phyloP scores from a whole-genome alignment of 768 basidiomycete species.

The Leccinum pellstonianum region DNA sequence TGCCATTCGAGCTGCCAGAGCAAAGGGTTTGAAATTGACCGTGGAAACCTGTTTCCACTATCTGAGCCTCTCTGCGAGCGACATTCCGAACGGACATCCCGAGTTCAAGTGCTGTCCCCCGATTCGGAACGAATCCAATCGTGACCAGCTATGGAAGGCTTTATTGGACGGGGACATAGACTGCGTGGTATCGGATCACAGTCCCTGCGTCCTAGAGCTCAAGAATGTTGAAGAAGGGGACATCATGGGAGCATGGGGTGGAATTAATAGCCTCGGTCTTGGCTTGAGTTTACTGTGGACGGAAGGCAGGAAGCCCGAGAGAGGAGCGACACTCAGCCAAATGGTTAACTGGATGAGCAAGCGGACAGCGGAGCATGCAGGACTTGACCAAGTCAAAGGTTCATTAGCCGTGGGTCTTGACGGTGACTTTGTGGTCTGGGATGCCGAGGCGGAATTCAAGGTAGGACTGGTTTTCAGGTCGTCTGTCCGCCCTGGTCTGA shows the following conservation, averaged over 20 bases:
- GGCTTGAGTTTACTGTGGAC: conserved; percentile 91
- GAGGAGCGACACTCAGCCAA: conserved; percentile 53
- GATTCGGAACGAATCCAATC: conserved; percentile 72
- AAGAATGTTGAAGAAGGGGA: conserved; percentile 78
- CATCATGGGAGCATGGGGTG: conserved; percentile 92
- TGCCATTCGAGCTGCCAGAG: conserved; percentile 65
- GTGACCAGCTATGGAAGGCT: conserved; percentile 78
- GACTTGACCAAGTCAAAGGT: conserved; percentile 70
- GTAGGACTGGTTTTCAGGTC: conserved; percentile 19
- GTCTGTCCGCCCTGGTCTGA: conserved; percentile 6
- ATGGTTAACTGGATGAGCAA: conserved; percentile 75
- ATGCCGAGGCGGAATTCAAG: conserved; percentile 52
- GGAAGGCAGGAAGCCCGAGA: conserved; percentile 56
- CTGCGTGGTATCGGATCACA: conserved; percentile 95
- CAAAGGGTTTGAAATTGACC: conserved; percentile 66
- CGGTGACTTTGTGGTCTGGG: conserved; percentile 86
- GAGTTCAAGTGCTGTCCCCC: conserved; percentile 98
- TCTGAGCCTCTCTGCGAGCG: conserved; percentile 69
- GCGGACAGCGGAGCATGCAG: conserved; percentile 77
- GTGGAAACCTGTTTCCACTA: conserved; percentile 99
- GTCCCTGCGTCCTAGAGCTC: conserved; percentile 80
- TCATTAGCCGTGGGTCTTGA: conserved; percentile 70
- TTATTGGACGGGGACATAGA: conserved; percentile 82
- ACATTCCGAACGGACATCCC: conserved; percentile 72
- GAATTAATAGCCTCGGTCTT: conserved; percentile 87